Conservation (phyloP, 1,284 basidiomycete genomes). For the Ustilago crameri region DNA sequence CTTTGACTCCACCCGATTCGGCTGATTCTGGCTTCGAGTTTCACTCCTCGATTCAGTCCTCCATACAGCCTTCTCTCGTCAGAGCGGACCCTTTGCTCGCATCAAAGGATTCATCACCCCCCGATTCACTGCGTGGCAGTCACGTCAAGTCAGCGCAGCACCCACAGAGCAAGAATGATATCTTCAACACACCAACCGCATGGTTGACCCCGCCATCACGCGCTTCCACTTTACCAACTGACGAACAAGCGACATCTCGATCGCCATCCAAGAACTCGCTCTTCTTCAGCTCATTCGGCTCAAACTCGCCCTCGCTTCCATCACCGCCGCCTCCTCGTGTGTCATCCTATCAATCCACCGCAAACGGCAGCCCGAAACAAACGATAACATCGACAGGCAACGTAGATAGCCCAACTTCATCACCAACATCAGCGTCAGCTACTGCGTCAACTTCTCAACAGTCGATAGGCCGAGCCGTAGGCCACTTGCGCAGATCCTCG, state of each 20-base stretch:
- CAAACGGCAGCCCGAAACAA: background rate
- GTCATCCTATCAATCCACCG: background rate
- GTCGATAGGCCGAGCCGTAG: slow-evolving; percentile 11
- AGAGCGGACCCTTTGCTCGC: slow-evolving; percentile 6
- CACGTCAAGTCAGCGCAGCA: slow-evolving; percentile 9
- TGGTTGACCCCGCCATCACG: slow-evolving; percentile 47
- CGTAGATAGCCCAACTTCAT: background rate
- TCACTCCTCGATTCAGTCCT: background rate
- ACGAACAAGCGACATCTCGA: background rate
- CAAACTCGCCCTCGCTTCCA: slow-evolving; percentile 22
- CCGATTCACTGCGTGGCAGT: background rate
- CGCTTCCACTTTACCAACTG: slow-evolving; percentile 3
- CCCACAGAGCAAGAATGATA: slow-evolving; percentile 51
- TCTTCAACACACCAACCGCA: slow-evolving; percentile 46
- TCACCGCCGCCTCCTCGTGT: slow-evolving; percentile 20
- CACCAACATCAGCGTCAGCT: slow-evolving; percentile 4
- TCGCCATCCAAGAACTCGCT: slow-evolving; percentile 37
- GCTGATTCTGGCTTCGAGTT: slow-evolving; percentile 29
- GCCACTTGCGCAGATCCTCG: slow-evolving; percentile 47
- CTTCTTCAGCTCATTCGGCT: slow-evolving; percentile 39
- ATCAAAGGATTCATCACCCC: background rate
- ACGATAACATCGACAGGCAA: background rate
- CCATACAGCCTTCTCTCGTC: no score
- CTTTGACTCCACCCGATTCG: slow-evolving; percentile 42
- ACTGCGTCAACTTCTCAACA: slow-evolving; percentile 11